Conservation (phyloP, 495 filamentous ascomycete species). For the Talaromyces wortmannii region DNA sequence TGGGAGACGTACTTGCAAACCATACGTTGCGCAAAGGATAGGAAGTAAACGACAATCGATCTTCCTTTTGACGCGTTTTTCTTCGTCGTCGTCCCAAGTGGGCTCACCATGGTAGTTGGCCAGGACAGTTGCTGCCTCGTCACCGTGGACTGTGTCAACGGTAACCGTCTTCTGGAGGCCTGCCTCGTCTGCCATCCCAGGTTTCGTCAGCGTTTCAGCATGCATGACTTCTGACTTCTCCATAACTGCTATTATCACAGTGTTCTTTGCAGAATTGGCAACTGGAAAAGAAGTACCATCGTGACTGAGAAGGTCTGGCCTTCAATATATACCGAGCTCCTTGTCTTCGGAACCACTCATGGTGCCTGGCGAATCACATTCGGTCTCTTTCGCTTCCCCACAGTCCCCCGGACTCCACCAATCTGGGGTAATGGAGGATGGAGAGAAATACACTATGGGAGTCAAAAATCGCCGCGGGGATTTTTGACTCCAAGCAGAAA, state of each 20-base stretch:
- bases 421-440: background rate
- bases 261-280: background rate
- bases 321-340: background rate
- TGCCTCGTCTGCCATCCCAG: background rate
- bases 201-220: background rate
- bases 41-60: constrained; percentile 37
- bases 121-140: constrained; percentile 26
- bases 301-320: background rate
- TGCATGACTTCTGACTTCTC: background rate
- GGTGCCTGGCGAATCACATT: background rate
- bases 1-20: constrained; percentile 12
- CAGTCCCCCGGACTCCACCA: background rate
- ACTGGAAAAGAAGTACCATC: background rate
- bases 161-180: background rate
- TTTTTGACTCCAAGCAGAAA: background rate
- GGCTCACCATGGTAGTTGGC: constrained; percentile 21
- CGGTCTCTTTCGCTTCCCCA: background rate
- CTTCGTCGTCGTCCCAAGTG: constrained; percentile 27
- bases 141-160: constrained; percentile 26
- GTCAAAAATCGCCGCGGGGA: background rate
- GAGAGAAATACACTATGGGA: background rate
- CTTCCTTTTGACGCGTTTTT: constrained; percentile 28
- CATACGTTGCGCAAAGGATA: constrained; percentile 5
- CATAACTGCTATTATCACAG: background rate
- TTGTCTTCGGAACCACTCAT: background rate